These are phyloP conservation scores for Yamadazyma insecticola DNA, from an alignment of 805 yeast genomes.

Conservation along the genomic window DNA sequence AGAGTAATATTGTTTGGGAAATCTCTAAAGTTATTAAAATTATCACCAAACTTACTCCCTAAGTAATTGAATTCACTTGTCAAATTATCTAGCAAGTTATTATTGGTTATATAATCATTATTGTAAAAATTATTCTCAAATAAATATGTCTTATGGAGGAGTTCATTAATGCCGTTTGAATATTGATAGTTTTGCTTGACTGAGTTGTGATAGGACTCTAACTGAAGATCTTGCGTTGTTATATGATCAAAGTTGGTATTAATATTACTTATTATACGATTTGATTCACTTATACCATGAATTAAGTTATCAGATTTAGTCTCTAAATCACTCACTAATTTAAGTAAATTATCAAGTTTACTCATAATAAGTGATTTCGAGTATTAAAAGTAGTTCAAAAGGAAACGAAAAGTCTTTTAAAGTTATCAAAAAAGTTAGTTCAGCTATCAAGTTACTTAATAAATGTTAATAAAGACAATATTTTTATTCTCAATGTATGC, in stretches of 20 bases:
- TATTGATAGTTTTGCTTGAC: constrained; percentile 17
- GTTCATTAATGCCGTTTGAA: constrained; percentile 22
- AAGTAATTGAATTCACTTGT: constrained; percentile 24
- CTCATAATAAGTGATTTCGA: too few relatives aligned
- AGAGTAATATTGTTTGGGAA: not conserved
- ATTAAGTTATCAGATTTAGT: constrained; percentile 21
- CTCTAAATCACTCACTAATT: constrained; percentile 27
- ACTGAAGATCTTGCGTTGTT: constrained; percentile 21
- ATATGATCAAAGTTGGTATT: constrained; percentile 16
- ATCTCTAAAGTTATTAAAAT: not conserved
- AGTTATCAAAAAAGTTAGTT: too few relatives aligned
- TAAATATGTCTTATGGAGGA: constrained; percentile 27
- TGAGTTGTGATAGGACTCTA: constrained; percentile 23
- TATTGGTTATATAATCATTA: constrained; percentile 30
- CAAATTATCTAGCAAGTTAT: constrained; percentile 24
- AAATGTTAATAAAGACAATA: too few relatives aligned
- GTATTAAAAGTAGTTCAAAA: too few relatives aligned
- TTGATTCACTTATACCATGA: constrained; percentile 18
- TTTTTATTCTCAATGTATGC: too few relatives aligned
- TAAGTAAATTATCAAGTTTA: constrained; percentile 25
- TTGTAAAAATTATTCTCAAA: constrained; percentile 28
- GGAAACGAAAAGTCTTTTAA: too few relatives aligned
- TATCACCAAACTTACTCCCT: constrained; percentile 12
- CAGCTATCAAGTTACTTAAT: too few relatives aligned
- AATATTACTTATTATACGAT: constrained; percentile 18